phyloP scores from a whole-genome alignment of 768 basidiomycete species.

The Melanogaster broomeanus region DNA sequence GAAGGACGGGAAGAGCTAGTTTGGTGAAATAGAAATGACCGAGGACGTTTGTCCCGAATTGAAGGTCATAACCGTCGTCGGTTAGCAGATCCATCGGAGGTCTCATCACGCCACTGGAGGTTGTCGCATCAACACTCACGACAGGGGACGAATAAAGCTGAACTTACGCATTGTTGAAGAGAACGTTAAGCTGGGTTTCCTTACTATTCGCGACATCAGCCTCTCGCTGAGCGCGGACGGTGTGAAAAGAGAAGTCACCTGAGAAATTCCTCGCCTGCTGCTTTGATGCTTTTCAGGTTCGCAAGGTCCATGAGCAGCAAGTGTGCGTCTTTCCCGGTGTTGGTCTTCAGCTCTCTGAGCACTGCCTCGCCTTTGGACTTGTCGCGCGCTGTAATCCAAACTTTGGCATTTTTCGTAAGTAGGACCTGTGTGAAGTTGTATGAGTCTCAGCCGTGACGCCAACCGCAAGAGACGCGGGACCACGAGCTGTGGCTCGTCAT shows the following conservation, averaged over 20 bases:
- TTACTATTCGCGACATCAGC: conserved; percentile 9
- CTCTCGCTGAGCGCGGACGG: background rate
- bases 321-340: conserved; percentile 27
- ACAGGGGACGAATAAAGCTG: background rate
- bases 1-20: conserved; percentile 36
- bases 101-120: conserved; percentile 34
- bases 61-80: conserved; percentile 42
- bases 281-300: conserved; percentile 38
- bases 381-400: conserved; percentile 29
- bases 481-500: no score
- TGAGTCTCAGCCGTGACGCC: background rate
- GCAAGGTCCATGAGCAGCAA: conserved; percentile 45
- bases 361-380: conserved; percentile 16
- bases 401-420: conserved; percentile 28
- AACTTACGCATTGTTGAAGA: conserved; percentile 35
- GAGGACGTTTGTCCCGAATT: conserved; percentile 41
- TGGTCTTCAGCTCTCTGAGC: conserved; percentile 16
- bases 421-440: conserved; percentile 17
- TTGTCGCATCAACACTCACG: background rate
- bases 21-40: conserved; percentile 39
- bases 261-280: conserved; percentile 42
- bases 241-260: conserved; percentile 26
- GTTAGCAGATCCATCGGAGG: conserved; percentile 34
- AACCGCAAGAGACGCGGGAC: no score
- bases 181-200: conserved; percentile 22